These are phyloP conservation scores for Suhomyces anneliseae DNA, from an alignment of 1,139 yeast genomes.

Conservation along the genomic window DNA sequence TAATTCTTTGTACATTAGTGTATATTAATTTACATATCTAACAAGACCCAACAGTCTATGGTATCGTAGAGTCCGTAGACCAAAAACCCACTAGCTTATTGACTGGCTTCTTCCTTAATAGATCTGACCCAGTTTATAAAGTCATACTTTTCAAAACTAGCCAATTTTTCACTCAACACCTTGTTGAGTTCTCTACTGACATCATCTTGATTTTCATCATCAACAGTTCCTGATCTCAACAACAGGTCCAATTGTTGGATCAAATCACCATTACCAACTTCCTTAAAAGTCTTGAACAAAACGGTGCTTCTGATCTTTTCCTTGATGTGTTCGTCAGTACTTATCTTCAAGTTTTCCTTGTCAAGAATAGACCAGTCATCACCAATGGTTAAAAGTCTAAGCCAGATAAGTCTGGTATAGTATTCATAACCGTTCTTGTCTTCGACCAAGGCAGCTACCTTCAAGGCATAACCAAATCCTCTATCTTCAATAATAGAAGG, in stretches of 20 bases:
- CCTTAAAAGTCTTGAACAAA: slow-evolving; percentile 45
- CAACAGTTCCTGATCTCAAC: slow-evolving; percentile 7
- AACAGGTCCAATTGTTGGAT: slow-evolving; percentile 15
- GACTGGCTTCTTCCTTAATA: slow-evolving; percentile 17
- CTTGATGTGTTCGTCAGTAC: slow-evolving; percentile 44
- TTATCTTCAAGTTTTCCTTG: slow-evolving; percentile 30
- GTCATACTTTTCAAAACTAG: slow-evolving; percentile 18
- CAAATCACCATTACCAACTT: slow-evolving; percentile 12
- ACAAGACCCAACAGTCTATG: too few species aligned
- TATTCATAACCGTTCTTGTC: slow-evolving; percentile 26
- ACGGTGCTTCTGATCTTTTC: slow-evolving; percentile 42
- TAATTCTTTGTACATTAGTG: slow-evolving; percentile 1
- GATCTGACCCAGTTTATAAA: slow-evolving; percentile 35
- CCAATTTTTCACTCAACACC: slow-evolving; percentile 21
- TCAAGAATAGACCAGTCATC: slow-evolving; percentile 58
- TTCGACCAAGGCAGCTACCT: slow-evolving; percentile 30
- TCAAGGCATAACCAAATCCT: slow-evolving; percentile 39
- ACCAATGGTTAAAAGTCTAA: slow-evolving; percentile 54
- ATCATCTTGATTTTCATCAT: slow-evolving; percentile 7
- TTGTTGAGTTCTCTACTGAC: slow-evolving; percentile 20
- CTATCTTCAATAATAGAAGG: slow-evolving; percentile 24
- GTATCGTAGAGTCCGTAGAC: background rate
- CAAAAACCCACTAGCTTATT: background rate
- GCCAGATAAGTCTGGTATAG: slow-evolving; percentile 52
- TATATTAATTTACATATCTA: slow-evolving; percentile 4